A percentile compares a stretch with the other conserved stretches of the same genome.
Evolutionary conservation across 2,329 filamentous ascomycete species (phyloP).

Genomic region (Herpotrichia juniperi): DNA sequence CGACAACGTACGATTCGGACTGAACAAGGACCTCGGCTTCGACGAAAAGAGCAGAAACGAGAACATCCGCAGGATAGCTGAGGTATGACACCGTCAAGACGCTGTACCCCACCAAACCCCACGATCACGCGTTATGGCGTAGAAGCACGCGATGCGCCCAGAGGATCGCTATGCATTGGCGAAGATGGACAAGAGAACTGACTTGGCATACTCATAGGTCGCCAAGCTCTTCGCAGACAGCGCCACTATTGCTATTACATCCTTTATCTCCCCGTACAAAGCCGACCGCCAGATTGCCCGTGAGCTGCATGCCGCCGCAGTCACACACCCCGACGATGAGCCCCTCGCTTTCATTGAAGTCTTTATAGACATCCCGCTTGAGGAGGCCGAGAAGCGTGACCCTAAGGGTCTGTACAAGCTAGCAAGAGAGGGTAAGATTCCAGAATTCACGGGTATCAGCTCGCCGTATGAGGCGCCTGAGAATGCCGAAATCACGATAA

Average conservation of each 20-base stretch:
- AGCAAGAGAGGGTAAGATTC: conserved; percentile 89
- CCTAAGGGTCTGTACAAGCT: conserved; percentile 99
- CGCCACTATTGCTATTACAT: conserved; percentile 85
- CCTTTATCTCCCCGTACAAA: conserved; percentile 95
- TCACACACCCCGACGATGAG: conserved; percentile 59
- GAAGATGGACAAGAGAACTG: not conserved
- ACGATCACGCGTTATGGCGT: not conserved
- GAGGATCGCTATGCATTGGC: not conserved
- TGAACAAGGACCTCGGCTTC: conserved; percentile 98
- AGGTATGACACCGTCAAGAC: conserved; percentile 52
- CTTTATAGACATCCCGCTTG: conserved; percentile 87
- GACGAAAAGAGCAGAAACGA: conserved; percentile 91
- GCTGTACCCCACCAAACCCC: not conserved
- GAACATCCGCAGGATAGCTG: conserved; percentile 95
- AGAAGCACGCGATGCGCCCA: conserved; percentile 23
- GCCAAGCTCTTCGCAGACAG: conserved; percentile 96
- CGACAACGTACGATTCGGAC: conserved; percentile 96
- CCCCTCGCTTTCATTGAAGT: conserved; percentile 91
- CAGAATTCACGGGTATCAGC: conserved; percentile 95
- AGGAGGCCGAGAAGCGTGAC: conserved; percentile 91
- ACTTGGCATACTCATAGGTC: conserved; percentile 59
- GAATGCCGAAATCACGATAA: conserved; percentile 84
- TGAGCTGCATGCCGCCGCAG: conserved; percentile 72
- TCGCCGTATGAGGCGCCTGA: conserved; percentile 92
- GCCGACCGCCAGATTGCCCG: conserved; percentile 85